phyloP scores from a whole-genome alignment of 2,329 filamentous ascomycete genomes.

The Pseudocercospora macadamiae region DNA sequence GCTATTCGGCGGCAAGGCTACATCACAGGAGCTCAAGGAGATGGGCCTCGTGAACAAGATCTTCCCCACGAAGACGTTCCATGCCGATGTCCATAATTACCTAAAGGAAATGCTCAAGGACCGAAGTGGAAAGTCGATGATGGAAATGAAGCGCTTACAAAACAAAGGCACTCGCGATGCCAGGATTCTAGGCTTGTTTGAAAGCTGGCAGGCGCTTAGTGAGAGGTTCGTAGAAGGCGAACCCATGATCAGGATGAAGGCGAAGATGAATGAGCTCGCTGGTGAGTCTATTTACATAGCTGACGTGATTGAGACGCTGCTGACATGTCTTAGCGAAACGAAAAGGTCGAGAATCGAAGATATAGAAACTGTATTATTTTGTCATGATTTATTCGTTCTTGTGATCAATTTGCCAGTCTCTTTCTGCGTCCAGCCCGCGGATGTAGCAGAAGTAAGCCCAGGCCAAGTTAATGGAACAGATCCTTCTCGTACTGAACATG shows the following conservation, averaged over 20 bases:
- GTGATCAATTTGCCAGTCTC: too few relatives aligned
- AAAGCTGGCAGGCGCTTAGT: slow-evolving; percentile 28
- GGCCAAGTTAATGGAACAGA: too few relatives aligned
- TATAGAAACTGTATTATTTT: slow-evolving; percentile 6
- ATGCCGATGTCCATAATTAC: slow-evolving; percentile 29
- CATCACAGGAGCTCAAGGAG: slow-evolving; percentile 31
- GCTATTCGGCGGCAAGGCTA: slow-evolving; percentile 33
- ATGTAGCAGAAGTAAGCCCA: too few relatives aligned
- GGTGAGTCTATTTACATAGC: slow-evolving; percentile 22
- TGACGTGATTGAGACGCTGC: background rate
- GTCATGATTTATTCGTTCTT: background rate
- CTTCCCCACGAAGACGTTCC: slow-evolving; percentile 33
- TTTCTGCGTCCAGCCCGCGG: too few relatives aligned
- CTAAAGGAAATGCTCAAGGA: slow-evolving; percentile 31
- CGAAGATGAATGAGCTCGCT: slow-evolving; percentile 34
- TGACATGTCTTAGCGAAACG: slow-evolving; percentile 18
- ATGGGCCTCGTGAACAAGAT: slow-evolving; percentile 34
- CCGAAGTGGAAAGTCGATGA: slow-evolving; percentile 32
- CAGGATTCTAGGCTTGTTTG: slow-evolving; percentile 31
- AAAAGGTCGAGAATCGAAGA: slow-evolving; percentile 21
- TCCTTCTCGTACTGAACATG: too few relatives aligned
- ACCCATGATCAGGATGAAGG: slow-evolving; percentile 33
- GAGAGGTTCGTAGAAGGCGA: slow-evolving; percentile 36
- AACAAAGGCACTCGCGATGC: slow-evolving; percentile 27
- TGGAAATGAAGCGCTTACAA: slow-evolving; percentile 35